A percentile compares a stretch with the other conserved stretches of the same genome.
These are phyloP conservation scores for Pestalotiopsis fici DNA, from an alignment of 2,329 filamentous ascomycete genomes.

Conservation along the genomic window DNA sequence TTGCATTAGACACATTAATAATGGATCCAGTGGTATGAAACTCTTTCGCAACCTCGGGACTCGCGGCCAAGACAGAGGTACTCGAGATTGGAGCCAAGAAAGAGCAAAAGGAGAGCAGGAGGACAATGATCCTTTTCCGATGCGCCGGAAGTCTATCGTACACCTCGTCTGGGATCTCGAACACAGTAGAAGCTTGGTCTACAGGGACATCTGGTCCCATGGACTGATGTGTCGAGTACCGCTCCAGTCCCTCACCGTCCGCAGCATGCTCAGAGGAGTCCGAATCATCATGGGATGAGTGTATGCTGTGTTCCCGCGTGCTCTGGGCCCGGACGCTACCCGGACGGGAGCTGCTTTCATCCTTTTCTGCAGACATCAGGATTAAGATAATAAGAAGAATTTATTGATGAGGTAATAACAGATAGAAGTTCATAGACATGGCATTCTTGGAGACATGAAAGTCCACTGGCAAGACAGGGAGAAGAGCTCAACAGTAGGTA, in stretches of 20 bases:
- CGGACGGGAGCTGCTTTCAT: background rate
- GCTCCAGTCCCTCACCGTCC: conserved; percentile 19
- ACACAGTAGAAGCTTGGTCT: conserved; percentile 26
- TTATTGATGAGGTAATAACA: background rate
- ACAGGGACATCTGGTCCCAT: conserved; percentile 29
- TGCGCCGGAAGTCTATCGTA: conserved; percentile 65
- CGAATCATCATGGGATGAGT: conserved; percentile 10
- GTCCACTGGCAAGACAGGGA: background rate
- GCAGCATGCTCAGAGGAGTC: conserved; percentile 15
- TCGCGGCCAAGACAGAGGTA: conserved; percentile 71
- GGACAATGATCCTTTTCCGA: conserved; percentile 68
- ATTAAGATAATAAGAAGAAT: background rate
- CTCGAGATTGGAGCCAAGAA: conserved; percentile 76
- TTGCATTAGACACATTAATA: conserved; percentile 73
- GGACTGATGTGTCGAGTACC: conserved; percentile 29
- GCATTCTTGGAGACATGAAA: background rate
- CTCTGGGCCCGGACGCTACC: conserved; percentile 1
- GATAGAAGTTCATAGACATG: background rate
- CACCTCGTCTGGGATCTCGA: conserved; percentile 51
- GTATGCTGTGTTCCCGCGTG: conserved; percentile 1
- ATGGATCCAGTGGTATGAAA: conserved; percentile 67
- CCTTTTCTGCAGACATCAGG: conserved; percentile 8
- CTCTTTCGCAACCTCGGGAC: conserved; percentile 70
- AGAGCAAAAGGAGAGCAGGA: conserved; percentile 71
- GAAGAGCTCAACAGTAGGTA: background rate